These are phyloP conservation scores for Lepidium didymum DNA, from an alignment of 345 rosid species.

Conservation along the genomic window DNA sequence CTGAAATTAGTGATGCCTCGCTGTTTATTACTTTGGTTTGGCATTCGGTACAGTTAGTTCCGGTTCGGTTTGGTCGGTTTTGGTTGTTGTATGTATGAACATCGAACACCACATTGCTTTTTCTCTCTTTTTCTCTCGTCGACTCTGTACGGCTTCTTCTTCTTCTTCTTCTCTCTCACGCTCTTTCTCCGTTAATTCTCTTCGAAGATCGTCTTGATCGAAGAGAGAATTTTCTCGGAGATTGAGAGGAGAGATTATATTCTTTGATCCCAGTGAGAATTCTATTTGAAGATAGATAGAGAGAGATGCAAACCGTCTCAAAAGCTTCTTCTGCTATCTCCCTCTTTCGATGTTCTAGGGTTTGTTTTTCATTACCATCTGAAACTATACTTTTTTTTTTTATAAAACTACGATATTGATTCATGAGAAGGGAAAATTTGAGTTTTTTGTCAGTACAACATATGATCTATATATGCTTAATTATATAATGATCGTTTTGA, in stretches of 20 bases:
- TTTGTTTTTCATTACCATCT: conserved; percentile 18
- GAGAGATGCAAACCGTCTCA: conserved; percentile 53
- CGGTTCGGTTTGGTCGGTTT: background rate
- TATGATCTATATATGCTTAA: background rate
- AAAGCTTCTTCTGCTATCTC: conserved; percentile 73
- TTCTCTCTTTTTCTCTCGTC: background rate
- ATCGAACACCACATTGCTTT: background rate
- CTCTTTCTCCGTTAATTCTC: conserved; percentile 13
- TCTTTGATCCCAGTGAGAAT: background rate
- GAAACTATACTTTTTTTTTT: background rate
- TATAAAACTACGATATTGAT: background rate
- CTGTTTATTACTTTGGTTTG: background rate
- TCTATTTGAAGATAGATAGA: background rate
- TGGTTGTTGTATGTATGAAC: background rate
- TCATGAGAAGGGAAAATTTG: background rate
- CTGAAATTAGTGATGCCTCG: background rate
- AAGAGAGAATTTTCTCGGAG: background rate
- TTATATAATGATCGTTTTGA: background rate
- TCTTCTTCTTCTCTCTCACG: background rate
- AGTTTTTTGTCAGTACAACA: background rate
- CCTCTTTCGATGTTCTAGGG: conserved; percentile 61
- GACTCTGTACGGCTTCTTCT: conserved; percentile 3
- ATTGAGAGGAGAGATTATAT: background rate
- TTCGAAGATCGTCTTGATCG: conserved; percentile 8
- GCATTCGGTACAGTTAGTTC: background rate